Base-by-base conservation (phyloP, 495 filamentous ascomycete species). In the Friedmanniomyces endolithicus region DNA sequence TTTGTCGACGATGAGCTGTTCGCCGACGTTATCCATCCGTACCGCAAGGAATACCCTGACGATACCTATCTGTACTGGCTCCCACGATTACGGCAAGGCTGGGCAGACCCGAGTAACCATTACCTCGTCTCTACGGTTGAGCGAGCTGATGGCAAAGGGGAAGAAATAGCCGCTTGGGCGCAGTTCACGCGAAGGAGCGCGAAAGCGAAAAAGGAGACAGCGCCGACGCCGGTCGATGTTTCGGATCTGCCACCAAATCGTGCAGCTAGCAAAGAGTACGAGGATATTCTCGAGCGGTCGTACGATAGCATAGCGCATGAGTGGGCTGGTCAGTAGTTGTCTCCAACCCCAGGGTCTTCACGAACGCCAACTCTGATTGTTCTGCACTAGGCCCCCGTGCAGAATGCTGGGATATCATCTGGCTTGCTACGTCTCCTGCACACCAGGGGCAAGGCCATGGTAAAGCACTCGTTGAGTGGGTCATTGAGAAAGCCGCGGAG, bases 11-110 rank as follows among this genome's bases (percentile, higher is more conserved):
- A 62, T 20, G 51, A 44, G 7, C 31, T 62, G 8, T 64, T 64
- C 52, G 61, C 59, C 17, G 55, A 51, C 24, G n/a, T 58, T n/a
- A 63, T 63, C n/a, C 57, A 63, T 39, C 61, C 61, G 0, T 35
- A 57, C 19, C 52, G 61, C 16, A 16, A 60, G 16, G 11, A 57
- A 20, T 54, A 47, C 41, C 61, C 58, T 11, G 58, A 56, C 20
- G 61, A 61, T 35, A 50, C 44, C 14, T 16, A 47, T 17, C 50
- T 53, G n/a, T 63, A 51, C 50, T 63, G 29, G 43, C 52, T 53
- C n/a, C 25, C 16, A 19, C 51, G 24, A 11, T 9, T 53, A 9
- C 51, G 39, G 22, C 22, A 44, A 31, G 51, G 17, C 20, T 53
- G 37, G 51, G 3, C 48, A 9, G 51, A 53, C 51, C 51, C 51